Base-by-base conservation (phyloP, 345 rosid genomes). In the Gossypium thurberi region DNA sequence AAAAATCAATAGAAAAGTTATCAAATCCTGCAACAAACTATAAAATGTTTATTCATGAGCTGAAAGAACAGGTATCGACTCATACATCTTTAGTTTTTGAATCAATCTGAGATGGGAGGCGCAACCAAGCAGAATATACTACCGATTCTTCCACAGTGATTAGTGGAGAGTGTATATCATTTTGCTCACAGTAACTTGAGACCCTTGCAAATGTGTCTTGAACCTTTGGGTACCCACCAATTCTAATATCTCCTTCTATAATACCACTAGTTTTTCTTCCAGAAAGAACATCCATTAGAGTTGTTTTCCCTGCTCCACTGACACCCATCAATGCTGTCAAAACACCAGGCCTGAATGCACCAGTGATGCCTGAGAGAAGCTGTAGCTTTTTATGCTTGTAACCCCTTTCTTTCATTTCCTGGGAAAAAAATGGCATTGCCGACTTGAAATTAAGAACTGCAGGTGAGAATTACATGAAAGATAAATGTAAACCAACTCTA, bases 301-400 rank as follows among this genome's bases (percentile, higher is more conserved):
- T 93, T 11, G 97, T 93, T 77, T 93, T 93, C 3, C 95, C 98
- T 10, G 98, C 98, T 62, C 98, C 98, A 56, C 91, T 89, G 28
- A 86, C 86, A 14, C 98, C 97, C 98, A 93, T 89, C 80, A 93
- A 70, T 21, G 93, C 92, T 10, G 97, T 88, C 17, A 91, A 84
- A 74, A 89, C 78, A 1, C 98, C 97, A 3, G 98, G 97, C 46
- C 87, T 82, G 67, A 89, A 85, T 14, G 86, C 82, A 26, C 95
- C 98, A 0, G 85, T 88, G 9, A 91, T 77, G 23, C 83, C 82
- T 14, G 87, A 77, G 64, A 93, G 93, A 61, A 93, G 89, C 73
- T 78, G 90, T 8, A 93, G 75, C 61, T 81, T 89, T 73, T 84
- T 85, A 73, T 75, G 53, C 2, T 72, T 44, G 77, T 69, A 82